Base-by-base conservation (phyloP, 2,329 filamentous ascomycete species). In the Diaporthe amygdali region DNA sequence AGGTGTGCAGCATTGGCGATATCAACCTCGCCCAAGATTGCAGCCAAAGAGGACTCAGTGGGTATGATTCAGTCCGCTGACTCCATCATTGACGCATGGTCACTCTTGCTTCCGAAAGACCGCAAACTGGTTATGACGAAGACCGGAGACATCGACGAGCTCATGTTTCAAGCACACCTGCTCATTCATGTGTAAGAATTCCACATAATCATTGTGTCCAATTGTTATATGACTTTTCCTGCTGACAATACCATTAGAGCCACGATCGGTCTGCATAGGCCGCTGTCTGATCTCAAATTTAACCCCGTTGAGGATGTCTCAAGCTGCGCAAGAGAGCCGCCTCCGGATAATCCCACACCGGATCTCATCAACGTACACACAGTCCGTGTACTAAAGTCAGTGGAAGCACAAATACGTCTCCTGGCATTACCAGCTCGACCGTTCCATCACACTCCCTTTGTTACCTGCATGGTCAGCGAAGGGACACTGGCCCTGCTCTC, bases 401-500 rank as follows among this genome's bases (percentile, higher is more conserved):
- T 63, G 9, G 39, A 47, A 27, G 56, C 39, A 5, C 56, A 63
- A 6, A 63, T 63, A 17, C 25, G 56, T 17, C 56, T 63, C 12
- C 27, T 63, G 3, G 56, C 56, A 15, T 32, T 63, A 20, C 56
- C 56, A 15, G 12, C 27, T 12, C 39, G 56, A 6, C 56, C 56
- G 27, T 63, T 63, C 12, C 27, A 32, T 2, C 56, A 63, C 39
- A 63, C 39, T 17, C 56, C 56, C 20, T 63, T 63, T 9, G 56
- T 63, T 9, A 63, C 56, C 5, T 63, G 56, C 56, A 63, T 63
- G 56, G 41, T 63, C 56, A 63, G 56, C 20, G 56, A 63, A 12
- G 56, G 56, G 27, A 63, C 56, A 2, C 56, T 63, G 6, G 56
- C 56, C 27, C n/a, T 63, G 56, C 56, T 63, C 20, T 63, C 56